Evolutionary conservation across 352 stramenopile species (phyloP), one percentile per base, ranked within the genome.

Genomic region (Phytophthora quininea): DNA sequence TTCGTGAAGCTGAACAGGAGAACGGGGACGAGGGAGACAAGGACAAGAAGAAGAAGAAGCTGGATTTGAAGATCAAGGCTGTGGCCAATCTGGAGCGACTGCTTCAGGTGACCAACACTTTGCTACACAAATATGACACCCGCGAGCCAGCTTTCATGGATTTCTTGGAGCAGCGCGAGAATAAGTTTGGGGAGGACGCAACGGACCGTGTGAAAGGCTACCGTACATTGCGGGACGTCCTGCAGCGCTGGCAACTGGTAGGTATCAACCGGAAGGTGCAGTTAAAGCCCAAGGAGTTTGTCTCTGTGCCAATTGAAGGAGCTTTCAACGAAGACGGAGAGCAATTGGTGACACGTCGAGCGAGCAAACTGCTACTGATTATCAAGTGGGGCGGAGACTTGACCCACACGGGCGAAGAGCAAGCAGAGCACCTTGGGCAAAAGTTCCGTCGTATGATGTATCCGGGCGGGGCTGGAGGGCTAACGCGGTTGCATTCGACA

Each of bases 321-420:
- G 71, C 51, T 29, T n/a, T 24, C 8, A 33, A 56, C 10, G 72
- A 78, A n/a, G 64, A 82, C n/a, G 66, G 62, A 42, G 57, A 71
- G 11, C 73, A 86, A 45, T 46, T 49, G 2, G 60, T 50, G 31
- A 63, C 11, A 50, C 63, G 64, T 29, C 69, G 73, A 7, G 83
- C 88, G 15, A 86, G 86, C 14, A 93, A 99, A 80, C 79, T 99
- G 24, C 79, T 99, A 58, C 82, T 99, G n/a, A 99, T 99, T 68
- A 86, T 99, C 24, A 99, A 99, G 82, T 99, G 98, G 98, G 98
- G 98, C 53, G 98, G 98, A 4, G 97, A 99, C 60, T 73, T 99
- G 50, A 99, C 98, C 0, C 97, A 99, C 65, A 90, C 98, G 4
- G 98, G 98, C 38, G 82, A 91, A 68, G 93, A 98, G 58, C 98